Base-by-base conservation (phyloP, 2,329 filamentous ascomycete species). In the Cladophialophora yegresii region DNA sequence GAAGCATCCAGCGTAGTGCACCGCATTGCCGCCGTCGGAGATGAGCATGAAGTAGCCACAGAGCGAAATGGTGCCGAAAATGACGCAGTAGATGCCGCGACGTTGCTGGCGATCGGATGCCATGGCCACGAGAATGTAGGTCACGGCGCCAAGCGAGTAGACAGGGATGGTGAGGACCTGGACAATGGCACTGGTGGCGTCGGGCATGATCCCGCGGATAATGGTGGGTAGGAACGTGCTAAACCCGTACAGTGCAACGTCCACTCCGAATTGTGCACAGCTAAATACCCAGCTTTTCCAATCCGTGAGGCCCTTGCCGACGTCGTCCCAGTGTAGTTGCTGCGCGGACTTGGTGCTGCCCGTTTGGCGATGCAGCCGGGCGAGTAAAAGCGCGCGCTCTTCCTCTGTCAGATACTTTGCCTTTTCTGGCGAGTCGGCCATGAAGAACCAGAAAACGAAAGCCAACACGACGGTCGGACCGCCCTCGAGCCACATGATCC, bases 181-280 rank as follows among this genome's bases (percentile, higher is more conserved):
- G 7, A 90, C 84, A 71, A 89, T 81, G 0, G 88, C 84, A 0
- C 79, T 79, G 0, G 84, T 81, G 36, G 36, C 36, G 2, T 49
- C 45, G 8, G 45, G 45, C 2, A 88, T 87, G 57, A 92, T 84
- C 4, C 83, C 86, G 47, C 84, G 80, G 73, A 93, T 91, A 69
- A 93, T 93, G 2, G 89, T 92, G 0, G 90, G 90, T 50, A 93
- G 77, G 73, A 93, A 93, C 0, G 88, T 91, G 58, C 26, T 43
- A n/a, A 87, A 92, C 4, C 89, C 88, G 72, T 92, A 93, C 0
- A 92, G 80, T 85, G 92, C 89, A 0, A 87, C 90, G 71, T 91
- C 88, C 16, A 83, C 82, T 3, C 89, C 88, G 72, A 92, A 92
- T 73, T 91, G 88, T 4, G 16, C 33, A 12, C 36, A 30, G 3